Conservation (phyloP, 331 rosid species). For the Erythrophleum ivorense region DNA sequence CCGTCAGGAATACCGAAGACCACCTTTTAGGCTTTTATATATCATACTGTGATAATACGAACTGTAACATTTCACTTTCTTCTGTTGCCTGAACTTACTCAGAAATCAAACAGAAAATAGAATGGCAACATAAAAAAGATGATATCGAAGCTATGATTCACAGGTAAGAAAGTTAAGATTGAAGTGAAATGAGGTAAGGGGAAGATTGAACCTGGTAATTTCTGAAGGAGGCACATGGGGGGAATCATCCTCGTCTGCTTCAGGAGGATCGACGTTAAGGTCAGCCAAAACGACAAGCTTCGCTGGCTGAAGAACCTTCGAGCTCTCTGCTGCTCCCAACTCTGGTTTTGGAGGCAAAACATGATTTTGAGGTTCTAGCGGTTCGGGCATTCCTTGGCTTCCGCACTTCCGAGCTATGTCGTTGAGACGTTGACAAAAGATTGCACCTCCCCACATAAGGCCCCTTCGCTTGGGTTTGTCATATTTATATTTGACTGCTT, state of each 20-base stretch:
- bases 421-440: not conserved
- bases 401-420: not conserved
- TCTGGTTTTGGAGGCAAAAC: constrained; percentile 23
- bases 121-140: not conserved
- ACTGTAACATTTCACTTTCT: constrained; percentile 7
- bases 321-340: constrained; percentile 40
- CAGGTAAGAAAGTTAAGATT: not conserved
- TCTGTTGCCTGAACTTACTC: not conserved
- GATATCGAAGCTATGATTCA: not conserved
- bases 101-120: not conserved
- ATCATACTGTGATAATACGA: not conserved
- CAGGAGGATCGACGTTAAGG: constrained; percentile 86
- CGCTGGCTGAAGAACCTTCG: constrained; percentile 46
- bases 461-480: constrained; percentile 30
- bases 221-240: constrained; percentile 58
- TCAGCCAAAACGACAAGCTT: constrained; percentile 74
- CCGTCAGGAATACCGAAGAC: not conserved
- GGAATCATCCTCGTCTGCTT: constrained; percentile 61
- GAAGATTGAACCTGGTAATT: constrained; percentile 48
- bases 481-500: not conserved
- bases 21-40: not conserved
- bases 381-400: constrained; percentile 52
- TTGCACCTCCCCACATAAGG: not conserved
- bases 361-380: constrained; percentile 30
- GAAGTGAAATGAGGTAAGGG: not conserved